Conservation (phyloP, 139 green algal species). For the Chlorella vulgaris region DNA sequence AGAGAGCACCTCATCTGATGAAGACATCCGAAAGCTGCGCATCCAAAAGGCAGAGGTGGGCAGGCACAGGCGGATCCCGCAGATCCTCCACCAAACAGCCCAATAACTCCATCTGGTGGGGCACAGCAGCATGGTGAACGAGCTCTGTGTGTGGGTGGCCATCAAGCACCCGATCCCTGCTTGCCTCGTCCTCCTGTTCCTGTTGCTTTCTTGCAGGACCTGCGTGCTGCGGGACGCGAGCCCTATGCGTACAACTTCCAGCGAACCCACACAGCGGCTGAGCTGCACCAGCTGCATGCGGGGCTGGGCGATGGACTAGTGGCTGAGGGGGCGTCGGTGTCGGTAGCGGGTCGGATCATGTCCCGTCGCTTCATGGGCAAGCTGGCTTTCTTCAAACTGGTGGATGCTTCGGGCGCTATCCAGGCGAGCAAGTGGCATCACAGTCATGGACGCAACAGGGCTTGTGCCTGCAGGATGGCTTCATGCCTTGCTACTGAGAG, state of each 20-base stretch:
- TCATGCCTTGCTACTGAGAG: too few species aligned
- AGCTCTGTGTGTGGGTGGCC: too few species aligned
- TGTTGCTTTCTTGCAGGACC: slow-evolving; percentile 53
- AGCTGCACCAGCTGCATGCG: slow-evolving; percentile 78
- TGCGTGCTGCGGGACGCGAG: slow-evolving; percentile 73
- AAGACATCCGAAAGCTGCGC: slow-evolving; percentile 74
- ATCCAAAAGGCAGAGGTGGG: slow-evolving; percentile 68
- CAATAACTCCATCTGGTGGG: too few species aligned
- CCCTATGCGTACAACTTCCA: slow-evolving; percentile 94
- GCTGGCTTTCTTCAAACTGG: slow-evolving; percentile 92
- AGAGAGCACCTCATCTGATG: slow-evolving; percentile 54
- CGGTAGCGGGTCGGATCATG: slow-evolving; percentile 90
- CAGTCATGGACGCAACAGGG: too few species aligned
- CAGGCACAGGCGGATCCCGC: background rate
- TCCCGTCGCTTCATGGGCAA: slow-evolving; percentile 94
- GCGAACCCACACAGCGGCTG: slow-evolving; percentile 78
- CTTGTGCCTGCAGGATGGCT: too few species aligned
- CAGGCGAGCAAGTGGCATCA: too few species aligned
- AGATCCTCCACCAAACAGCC: too few species aligned
- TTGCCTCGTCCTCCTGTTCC: background rate
- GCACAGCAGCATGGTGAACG: too few species aligned
- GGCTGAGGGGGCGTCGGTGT: slow-evolving; percentile 51
- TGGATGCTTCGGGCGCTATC: slow-evolving; percentile 86
- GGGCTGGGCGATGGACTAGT: slow-evolving; percentile 69
- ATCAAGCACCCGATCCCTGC: too few species aligned